phyloP scores from a whole-genome alignment of 169 alveolate genomes.

The Theileria orientalis region DNA sequence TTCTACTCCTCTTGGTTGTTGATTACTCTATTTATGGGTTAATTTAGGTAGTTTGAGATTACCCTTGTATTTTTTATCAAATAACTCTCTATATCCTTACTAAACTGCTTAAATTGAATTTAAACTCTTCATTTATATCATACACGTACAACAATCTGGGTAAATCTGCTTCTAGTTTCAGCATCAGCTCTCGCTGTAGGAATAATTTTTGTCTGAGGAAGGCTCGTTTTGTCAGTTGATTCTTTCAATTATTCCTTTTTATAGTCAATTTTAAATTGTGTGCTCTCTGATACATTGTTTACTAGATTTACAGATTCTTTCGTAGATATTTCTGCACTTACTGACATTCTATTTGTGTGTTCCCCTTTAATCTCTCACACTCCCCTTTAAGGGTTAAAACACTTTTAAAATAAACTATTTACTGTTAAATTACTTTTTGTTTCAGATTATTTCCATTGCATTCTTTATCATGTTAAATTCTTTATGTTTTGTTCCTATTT shows the following conservation, averaged over 20 bases:
- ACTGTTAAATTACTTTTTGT: not conserved
- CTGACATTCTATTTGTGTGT: not conserved
- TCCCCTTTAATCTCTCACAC: not conserved
- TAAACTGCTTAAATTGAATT: constrained; percentile 1
- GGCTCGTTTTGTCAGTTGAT: not conserved
- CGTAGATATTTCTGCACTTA: constrained; percentile 7
- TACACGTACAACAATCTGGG: constrained; percentile 1
- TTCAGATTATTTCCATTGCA: not conserved
- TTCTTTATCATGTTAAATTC: not conserved
- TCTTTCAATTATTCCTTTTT: constrained; percentile 24
- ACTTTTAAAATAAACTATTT: too few relatives aligned
- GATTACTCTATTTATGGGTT: not conserved
- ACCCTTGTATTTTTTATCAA: not conserved
- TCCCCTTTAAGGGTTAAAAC: too few relatives aligned
- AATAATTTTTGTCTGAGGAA: not conserved
- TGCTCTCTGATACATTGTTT: constrained; percentile 30
- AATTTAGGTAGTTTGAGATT: not conserved
- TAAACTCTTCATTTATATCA: not conserved
- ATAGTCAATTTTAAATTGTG: constrained; percentile 24
- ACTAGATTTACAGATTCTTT: constrained; percentile 34
- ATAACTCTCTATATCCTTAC: not conserved
- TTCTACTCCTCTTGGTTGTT: not conserved
- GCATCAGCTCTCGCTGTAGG: not conserved
- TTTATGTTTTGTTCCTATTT: not conserved
- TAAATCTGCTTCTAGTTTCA: constrained; percentile 27